Base-by-base conservation (phyloP, 805 yeast species). In the Myxozyma vanderwaltii region DNA sequence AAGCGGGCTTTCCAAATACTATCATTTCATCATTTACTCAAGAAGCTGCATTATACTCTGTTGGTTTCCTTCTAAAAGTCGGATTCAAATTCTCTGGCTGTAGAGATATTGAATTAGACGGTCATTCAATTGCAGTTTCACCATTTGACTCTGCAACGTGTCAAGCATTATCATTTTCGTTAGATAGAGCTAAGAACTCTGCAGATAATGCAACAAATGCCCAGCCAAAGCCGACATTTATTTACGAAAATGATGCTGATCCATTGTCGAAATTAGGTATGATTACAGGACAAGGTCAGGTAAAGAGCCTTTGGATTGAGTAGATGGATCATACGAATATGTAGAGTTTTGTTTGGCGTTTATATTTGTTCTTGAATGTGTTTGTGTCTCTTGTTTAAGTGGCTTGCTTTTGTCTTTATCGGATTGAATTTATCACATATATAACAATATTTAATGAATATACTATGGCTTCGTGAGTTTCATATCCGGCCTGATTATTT, bases 141-240 rank as follows among this genome's bases (percentile, higher is more conserved):
- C 75, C 76, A 39, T 76, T 76, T 57, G 76, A 71, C 58, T 73
- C 70, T 39, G 67, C 69, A 3, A 65, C 72, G 19, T 71, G 78
- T 21, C 57, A 48, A 33, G 56, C 56, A 31, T 23, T 58, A 12
- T 21, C 26, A 7, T 31, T 10, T 19, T 52, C 58, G 33, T 31
- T 59, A 2, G 31, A 35, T 17, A 39, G 26, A 17, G 54, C 50
- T 4, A 29, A 43, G 15, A 29, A 47, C 29, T 19, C 24, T 3
- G 46, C 58, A 19, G 41, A 7, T 15, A 24, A 26, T 12, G 56
- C 55, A 5, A 51, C 54, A n/a, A 13, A 26, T 13, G 13, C 26
- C 7, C 53, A 56, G 21, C 58, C 59, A 10, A 29, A 17, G 5
- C 53, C 48, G 5, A 33, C 49, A 4, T 21, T 41, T 21, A 31